Evolutionary conservation across 345 rosid species (phyloP), one percentile per base, ranked within the genome.

Genomic region (Cochlearia excelsa): DNA sequence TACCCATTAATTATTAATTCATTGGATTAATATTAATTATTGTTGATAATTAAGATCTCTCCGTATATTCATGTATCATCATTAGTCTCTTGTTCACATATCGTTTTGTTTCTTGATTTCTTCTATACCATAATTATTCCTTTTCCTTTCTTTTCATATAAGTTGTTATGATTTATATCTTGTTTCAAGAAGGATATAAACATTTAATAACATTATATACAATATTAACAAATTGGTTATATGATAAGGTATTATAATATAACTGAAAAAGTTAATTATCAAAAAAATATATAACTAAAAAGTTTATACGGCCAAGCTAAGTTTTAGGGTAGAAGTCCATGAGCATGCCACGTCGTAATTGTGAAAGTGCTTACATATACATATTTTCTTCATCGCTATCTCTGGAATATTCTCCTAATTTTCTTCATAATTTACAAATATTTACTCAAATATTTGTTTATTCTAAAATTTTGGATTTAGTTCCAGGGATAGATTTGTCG

Each of bases 91-190:
- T 28, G 63, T 64, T 65, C 65, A 49, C 68, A 57, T 77, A 51
- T 66, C 53, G 56, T 57, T 64, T 75, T 70, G 74, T 71, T 74
- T 48, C 28, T 65, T 51, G 54, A 61, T 34, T 71, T 69, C 75
- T 80, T 75, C 69, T 59, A 59, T 68, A 37, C 59, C 27, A 73
- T 67, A 51, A 59, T 78, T 72, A 65, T 75, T 78, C 76, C 61
- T 10, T 61, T 46, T 41, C 10, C 56, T 33, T 67, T 65, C 30
- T 47, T 62, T 59, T 68, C 62, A 54, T 42, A 54, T 42, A 54
- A 46, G 49, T 54, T 41, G 58, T 63, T 62, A 16, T 16, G 23
- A 16, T 16, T 16, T 16, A 50, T 70, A 63, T 31, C 44, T 51
- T 57, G 6, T 44, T 37, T 59, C 54, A 41, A 34, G 31, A 63